Evolutionary conservation across 2,329 filamentous ascomycete genomes (phyloP), one percentile per base, ranked within the genome.

Genomic region (Coniochaeta hoffmannii): DNA sequence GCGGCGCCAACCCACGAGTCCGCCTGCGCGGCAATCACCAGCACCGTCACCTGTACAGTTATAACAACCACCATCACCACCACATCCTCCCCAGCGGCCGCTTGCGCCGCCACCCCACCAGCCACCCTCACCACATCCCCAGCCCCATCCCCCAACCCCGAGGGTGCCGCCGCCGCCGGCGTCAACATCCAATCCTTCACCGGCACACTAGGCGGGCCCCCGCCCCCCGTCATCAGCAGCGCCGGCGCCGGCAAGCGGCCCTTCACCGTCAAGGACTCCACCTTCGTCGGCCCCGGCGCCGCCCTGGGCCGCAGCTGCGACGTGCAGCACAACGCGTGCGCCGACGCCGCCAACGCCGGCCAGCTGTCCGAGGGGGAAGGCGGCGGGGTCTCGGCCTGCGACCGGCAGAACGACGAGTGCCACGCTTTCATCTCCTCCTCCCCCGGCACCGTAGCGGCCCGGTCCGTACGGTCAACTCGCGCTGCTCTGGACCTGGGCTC

Each of bases 401-500:
- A 50, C 49, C 26, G 22, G n/a, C 49, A 50, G 49, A 50, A 50
- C 49, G 22, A 50, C 19, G 49, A 50, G 8, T 50, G 49, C 28
- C 49, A 34, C 30, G 17, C 28, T 28, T 34, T 11, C 28, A 50
- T 50, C 26, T 32, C 28, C 49, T 50, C 49, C 15, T 15, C 19
- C 24, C 24, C 17, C 22, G 38, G 9, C 22, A 7, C 22, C 41
- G 41, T n/a, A 8, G 7, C 30, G 7, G 34, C 34, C 34, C 34
- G 34, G 10, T n/a, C 2, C 22, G 26, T 19, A n/a, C 41, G 24
- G 19, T 28, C 28, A 4, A 4, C 50, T 3, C 55, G 46, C 32
- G 60, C 60, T 22, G 56, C 22, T 4, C 41, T 55, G n/a, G 65
- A 71, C 58, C 68, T 76, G 38, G 75, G 75, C 26, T 62, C 62